phyloP scores from a whole-genome alignment of 805 yeast species.

The Wickerhamiella galacta region DNA sequence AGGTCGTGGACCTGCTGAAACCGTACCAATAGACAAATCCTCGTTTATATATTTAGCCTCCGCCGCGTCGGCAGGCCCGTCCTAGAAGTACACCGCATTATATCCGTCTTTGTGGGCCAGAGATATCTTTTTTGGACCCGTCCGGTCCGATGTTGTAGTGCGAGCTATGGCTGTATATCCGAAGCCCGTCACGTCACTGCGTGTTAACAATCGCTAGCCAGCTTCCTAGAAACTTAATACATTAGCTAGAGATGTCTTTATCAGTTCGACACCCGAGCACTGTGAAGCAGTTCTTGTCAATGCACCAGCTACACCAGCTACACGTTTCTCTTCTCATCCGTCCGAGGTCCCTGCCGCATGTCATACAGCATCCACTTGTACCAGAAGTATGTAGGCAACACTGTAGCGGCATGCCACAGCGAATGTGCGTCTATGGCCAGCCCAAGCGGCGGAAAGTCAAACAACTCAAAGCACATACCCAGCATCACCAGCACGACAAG shows the following conservation, averaged over 20 bases:
- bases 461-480: conserved; percentile 81
- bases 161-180: neutral
- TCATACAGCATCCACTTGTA: conserved; percentile 34
- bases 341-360: conserved; percentile 8
- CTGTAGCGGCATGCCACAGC: conserved; percentile 81
- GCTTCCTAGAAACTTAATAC: neutral
- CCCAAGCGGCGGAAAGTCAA: conserved; percentile 66
- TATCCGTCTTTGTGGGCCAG: too few species aligned
- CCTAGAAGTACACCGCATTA: too few species aligned
- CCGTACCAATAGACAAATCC: conserved; percentile 4
- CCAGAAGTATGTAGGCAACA: conserved; percentile 62
- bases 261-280: neutral
- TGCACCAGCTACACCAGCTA: neutral
- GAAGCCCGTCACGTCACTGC: neutral
- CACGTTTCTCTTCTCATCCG: neutral
- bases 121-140: too few species aligned
- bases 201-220: neutral
- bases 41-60: neutral
- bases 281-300: neutral
- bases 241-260: too few species aligned
- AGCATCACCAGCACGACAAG: conserved; percentile 36
- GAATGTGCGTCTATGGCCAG: conserved; percentile 81
- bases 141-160: too few species aligned
- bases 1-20: conserved; percentile 17
- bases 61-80: too few species aligned